These are phyloP conservation scores for Panicum miliaceum DNA, from an alignment of 176 grass and related monocot species.

Conservation along the genomic window DNA sequence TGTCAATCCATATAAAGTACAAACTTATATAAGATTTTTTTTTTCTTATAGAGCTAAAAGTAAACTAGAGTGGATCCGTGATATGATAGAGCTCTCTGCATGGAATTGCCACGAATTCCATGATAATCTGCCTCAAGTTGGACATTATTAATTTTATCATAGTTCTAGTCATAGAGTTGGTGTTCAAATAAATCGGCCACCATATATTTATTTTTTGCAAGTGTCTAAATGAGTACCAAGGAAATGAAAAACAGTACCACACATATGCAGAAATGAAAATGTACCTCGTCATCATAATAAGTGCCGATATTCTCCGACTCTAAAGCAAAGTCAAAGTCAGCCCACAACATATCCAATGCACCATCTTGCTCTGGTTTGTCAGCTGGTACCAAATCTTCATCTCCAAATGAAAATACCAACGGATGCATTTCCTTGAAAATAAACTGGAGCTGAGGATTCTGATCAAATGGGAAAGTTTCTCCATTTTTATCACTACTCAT, in stretches of 20 bases:
- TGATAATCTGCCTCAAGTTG: neutral
- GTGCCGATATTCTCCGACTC: slow-evolving; percentile 79
- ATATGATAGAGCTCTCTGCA: neutral
- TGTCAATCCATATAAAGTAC: neutral
- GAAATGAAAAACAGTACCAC: slow-evolving; percentile 33
- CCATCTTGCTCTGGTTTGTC: slow-evolving; percentile 54
- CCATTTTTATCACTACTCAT: slow-evolving; percentile 48
- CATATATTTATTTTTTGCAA: neutral
- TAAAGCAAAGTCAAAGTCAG: slow-evolving; percentile 80
- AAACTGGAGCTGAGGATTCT: slow-evolving; percentile 48
- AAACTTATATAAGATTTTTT: neutral
- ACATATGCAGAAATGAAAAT: slow-evolving; percentile 19
- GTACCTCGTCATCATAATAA: slow-evolving; percentile 80
- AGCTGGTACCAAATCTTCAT: slow-evolving; percentile 49
- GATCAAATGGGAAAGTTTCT: slow-evolving; percentile 50
- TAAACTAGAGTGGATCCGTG: neutral
- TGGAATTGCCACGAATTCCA: neutral
- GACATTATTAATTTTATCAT: neutral
- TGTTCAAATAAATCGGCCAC: neutral
- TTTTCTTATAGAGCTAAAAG: neutral
- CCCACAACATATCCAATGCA: slow-evolving; percentile 69
- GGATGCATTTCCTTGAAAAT: slow-evolving; percentile 63
- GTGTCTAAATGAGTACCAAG: slow-evolving; percentile 18
- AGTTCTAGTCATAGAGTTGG: neutral
- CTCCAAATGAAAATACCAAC: slow-evolving; percentile 75